Evolutionary conservation across 1,139 yeast genomes (phyloP).

Genomic region (Kodamaea sp.): DNA sequence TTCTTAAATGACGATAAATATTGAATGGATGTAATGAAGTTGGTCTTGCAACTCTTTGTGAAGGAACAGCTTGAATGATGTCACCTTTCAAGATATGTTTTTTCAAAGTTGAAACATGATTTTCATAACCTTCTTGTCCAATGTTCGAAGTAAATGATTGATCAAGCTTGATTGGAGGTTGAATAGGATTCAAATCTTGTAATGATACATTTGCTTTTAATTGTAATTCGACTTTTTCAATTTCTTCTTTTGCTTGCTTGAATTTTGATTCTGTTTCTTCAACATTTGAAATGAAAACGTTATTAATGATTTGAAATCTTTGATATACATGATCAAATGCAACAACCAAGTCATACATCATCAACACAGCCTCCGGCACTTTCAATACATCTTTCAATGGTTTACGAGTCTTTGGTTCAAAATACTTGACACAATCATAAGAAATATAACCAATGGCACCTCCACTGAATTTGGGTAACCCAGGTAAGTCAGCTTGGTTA

Average conservation of each 20-base stretch:
- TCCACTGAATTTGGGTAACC: conserved; percentile 82
- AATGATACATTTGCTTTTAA: conserved; percentile 39
- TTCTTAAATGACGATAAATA: conserved; percentile 87
- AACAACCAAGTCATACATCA: conserved; percentile 85
- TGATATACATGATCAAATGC: conserved; percentile 94
- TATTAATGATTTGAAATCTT: conserved; percentile 84
- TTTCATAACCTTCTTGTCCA: conserved; percentile 90
- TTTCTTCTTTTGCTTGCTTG: conserved; percentile 51
- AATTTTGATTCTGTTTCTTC: conserved; percentile 48
- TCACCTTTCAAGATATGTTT: conserved; percentile 86
- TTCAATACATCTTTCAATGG: conserved; percentile 72
- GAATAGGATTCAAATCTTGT: conserved; percentile 46
- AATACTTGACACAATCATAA: conserved; percentile 93
- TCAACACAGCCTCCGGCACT: conserved; percentile 86
- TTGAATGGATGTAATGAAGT: conserved; percentile 95
- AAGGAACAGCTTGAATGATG: conserved; percentile 95
- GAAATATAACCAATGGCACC: conserved; percentile 96
- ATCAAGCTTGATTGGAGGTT: conserved; percentile 61
- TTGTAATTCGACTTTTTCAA: conserved; percentile 52
- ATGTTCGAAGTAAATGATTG: conserved; percentile 80
- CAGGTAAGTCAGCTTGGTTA: conserved; percentile 72
- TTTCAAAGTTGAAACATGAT: conserved; percentile 70
- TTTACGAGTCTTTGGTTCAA: conserved; percentile 83
- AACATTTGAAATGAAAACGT: conserved; percentile 51
- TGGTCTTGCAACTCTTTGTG: conserved; percentile 93